A percentile compares a stretch with the other conserved stretches of the same genome.
phyloP scores from a whole-genome alignment of 352 stramenopile species.

The Globisporangium emineosum region DNA sequence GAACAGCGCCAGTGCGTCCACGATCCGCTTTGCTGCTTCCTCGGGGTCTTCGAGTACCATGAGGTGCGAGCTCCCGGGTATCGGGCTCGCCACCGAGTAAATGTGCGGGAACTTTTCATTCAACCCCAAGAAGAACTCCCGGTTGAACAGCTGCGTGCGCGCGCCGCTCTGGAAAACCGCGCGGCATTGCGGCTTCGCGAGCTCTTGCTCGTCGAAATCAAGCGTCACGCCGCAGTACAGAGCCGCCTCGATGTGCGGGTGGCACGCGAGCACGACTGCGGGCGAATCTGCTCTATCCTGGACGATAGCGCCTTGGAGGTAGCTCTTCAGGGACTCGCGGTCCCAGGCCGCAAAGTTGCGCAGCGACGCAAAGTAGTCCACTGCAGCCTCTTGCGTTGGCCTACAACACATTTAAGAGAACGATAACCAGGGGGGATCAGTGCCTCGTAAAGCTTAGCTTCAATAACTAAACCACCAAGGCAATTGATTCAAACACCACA shows the following conservation, averaged over 20 bases:
- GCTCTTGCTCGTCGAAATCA: slow-evolving; percentile 31
- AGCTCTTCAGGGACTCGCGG: slow-evolving; percentile 29
- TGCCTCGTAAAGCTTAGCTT: background rate
- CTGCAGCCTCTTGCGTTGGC: slow-evolving; percentile 19
- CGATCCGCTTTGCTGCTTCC: slow-evolving; percentile 37
- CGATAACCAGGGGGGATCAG: too few relatives aligned
- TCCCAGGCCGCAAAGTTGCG: slow-evolving; percentile 45
- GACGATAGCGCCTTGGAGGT: slow-evolving; percentile 29
- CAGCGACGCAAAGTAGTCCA: slow-evolving; percentile 26
- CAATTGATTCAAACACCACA: too few relatives aligned
- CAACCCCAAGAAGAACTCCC: slow-evolving; percentile 27
- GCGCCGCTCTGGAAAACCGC: slow-evolving; percentile 44
- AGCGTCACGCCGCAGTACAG: slow-evolving; percentile 36
- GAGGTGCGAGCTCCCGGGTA: slow-evolving; percentile 40
- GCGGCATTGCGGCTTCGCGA: slow-evolving; percentile 30
- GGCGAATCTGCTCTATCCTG: slow-evolving; percentile 11
- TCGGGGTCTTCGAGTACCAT: slow-evolving; percentile 54
- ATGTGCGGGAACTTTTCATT: slow-evolving; percentile 28
- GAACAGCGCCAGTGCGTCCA: slow-evolving; percentile 20
- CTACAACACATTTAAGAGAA: background rate
- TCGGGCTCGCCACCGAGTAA: slow-evolving; percentile 31
- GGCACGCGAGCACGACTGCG: slow-evolving; percentile 31
- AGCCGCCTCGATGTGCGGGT: slow-evolving; percentile 38
- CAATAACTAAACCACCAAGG: background rate
- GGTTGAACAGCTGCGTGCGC: slow-evolving; percentile 42